Conservation (phyloP, 805 yeast species). For the Suhomyces pyralidae region DNA sequence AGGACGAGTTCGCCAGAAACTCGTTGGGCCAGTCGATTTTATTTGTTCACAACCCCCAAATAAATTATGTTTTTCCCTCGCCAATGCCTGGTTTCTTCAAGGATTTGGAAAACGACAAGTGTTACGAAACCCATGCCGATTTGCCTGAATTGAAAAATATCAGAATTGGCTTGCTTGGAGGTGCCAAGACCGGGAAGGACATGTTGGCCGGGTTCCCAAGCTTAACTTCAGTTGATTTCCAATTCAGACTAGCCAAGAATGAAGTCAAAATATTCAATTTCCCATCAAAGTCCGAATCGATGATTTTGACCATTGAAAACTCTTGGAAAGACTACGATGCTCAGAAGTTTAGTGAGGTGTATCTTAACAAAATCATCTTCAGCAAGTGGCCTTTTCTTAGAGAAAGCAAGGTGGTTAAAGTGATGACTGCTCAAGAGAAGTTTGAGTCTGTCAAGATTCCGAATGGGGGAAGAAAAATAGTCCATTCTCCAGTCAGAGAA, state of each 20-base stretch:
- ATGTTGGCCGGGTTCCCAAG: constrained; percentile 90
- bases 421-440: constrained; percentile 52
- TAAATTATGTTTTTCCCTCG: constrained; percentile 61
- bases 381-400: constrained; percentile 88
- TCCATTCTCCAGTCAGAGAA: constrained; percentile 32
- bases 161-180: constrained; percentile 58
- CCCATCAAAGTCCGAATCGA: constrained; percentile 79
- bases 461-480: constrained; percentile 19
- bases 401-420: constrained; percentile 68
- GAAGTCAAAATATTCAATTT: constrained; percentile 78
- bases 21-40: constrained; percentile 65
- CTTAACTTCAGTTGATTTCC: constrained; percentile 64
- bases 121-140: constrained; percentile 58
- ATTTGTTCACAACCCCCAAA: constrained; percentile 75
- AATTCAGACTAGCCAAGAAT: constrained; percentile 50
- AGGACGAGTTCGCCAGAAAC: constrained; percentile 74
- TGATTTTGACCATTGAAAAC: constrained; percentile 62
- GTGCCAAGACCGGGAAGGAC: constrained; percentile 67
- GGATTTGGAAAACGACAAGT: constrained; percentile 76
- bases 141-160: constrained; percentile 48
- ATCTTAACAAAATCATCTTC: constrained; percentile 61
- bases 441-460: constrained; percentile 42
- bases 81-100: constrained; percentile 75
- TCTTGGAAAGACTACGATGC: constrained; percentile 52
- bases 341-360: constrained; percentile 64